Conservation (phyloP, 1,284 basidiomycete genomes). For the Ganoderma lucidum region DNA sequence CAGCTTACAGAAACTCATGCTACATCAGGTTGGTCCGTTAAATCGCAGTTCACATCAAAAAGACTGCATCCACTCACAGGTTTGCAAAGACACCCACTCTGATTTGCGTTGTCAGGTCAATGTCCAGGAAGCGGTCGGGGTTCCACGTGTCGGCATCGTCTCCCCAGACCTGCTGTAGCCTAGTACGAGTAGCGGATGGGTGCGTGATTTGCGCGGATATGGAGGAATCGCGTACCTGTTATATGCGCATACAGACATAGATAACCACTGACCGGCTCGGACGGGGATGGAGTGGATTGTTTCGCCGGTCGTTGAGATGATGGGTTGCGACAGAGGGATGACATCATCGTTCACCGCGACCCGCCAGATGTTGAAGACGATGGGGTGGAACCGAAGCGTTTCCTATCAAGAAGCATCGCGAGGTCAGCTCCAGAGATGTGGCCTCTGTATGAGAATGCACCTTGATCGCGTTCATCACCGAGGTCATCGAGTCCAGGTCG, state of each 20-base stretch:
- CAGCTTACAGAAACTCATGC: conserved; percentile 23
- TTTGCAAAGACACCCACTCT: conserved; percentile 59
- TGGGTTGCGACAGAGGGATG: conserved; percentile 48
- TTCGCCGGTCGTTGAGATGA: conserved; percentile 42
- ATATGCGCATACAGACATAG: conserved; percentile 41
- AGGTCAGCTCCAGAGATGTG: background rate
- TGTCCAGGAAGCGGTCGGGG: conserved; percentile 19
- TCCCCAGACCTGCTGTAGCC: conserved; percentile 52
- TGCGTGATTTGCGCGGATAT: background rate
- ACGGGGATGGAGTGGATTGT: conserved; percentile 45
- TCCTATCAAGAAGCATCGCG: conserved; percentile 40
- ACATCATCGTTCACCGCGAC: conserved; percentile 44
- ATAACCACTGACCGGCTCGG: conserved; percentile 46
- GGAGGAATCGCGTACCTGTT: conserved; percentile 37
- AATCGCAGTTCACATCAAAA: background rate
- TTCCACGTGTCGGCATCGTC: conserved; percentile 45
- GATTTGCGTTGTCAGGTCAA: conserved; percentile 37
- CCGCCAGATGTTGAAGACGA: conserved; percentile 42
- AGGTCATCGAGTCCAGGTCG: conserved; percentile 43
- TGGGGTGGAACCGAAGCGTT: conserved; percentile 48
- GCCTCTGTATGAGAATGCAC: background rate
- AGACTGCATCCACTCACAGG: conserved; percentile 48
- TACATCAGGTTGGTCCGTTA: background rate
- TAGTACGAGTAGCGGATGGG: conserved; percentile 17
- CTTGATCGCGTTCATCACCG: conserved; percentile 26